Base-by-base conservation (phyloP, 176 grass and related monocot genomes). In the Zizania latifolia region DNA sequence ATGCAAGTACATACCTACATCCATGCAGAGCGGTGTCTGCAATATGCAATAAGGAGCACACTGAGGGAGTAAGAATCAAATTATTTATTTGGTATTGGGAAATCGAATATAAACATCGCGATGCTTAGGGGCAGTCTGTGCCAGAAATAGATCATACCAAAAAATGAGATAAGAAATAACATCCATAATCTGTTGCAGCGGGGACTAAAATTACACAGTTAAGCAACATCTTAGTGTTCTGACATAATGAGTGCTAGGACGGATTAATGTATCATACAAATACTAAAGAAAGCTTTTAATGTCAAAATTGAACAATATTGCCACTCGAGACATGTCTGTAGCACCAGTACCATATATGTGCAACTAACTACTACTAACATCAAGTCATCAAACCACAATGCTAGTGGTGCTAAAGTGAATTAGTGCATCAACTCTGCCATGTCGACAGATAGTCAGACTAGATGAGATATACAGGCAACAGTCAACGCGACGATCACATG, bases 311-410 rank as follows among this genome's bases (percentile, higher is more conserved):
- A 56, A 44, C 13, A 44, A 11, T 1, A 2, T 19, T 43, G 50
- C 0, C 33, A 71, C 3, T 67, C n/a, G 2, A 15, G 33, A 30
- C 26, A 63, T n/a, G 23, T 8, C 60, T n/a, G 65, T 17, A 48
- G n/a, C n/a, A 22, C 17, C 36, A 71, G n/a, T n/a, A 38, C 35
- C 30, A 37, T 39, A 82, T 48, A 82, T 77, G 78, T 10, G 48
- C n/a, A 76, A n/a, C n/a, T n/a, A n/a, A n/a, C n/a, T n/a, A n/a
- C n/a, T n/a, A n/a, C n/a, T n/a, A n/a, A n/a, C n/a, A n/a, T n/a
- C n/a, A n/a, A n/a, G n/a, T n/a, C n/a, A n/a, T n/a, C n/a, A n/a
- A n/a, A n/a, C n/a, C n/a, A n/a, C n/a, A n/a, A n/a, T n/a, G n/a
- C n/a, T n/a, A n/a, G n/a, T n/a, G n/a, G n/a, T n/a, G n/a, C n/a